Evolutionary conservation across 805 yeast genomes (phyloP), one percentile per base, ranked within the genome.

Genomic region (Candida berthetii): DNA sequence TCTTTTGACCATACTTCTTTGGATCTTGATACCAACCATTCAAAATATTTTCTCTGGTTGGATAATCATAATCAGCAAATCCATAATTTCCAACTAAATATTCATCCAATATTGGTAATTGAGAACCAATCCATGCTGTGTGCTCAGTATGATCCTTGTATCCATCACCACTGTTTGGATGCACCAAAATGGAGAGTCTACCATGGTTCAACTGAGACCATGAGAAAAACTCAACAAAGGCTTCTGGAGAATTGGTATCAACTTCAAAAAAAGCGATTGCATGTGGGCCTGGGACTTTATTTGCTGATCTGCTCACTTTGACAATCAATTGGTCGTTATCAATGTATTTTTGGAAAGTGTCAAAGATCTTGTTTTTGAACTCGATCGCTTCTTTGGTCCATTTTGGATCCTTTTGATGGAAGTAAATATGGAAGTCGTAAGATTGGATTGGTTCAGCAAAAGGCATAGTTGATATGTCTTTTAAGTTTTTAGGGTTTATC

Each of bases 381-480:
- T 54, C 56, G 4, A 48, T 53, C 2, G 76, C 74, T 27, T 56
- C 55, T 11, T 54, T 37, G 27, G 56, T 49, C 39, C 72, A 69
- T 9, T 38, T 46, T 13, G 54, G 48, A 46, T 54, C 53, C 36
- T 57, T 57, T 38, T 60, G 55, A 48, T 64, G 58, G 68, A 70
- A 75, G 54, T 75, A 76, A 4, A 76, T 69, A 51, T 75, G 81
- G 47, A 76, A 62, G 50, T 75, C 80, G 52, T 69, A 76, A 15
- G 75, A 67, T 8, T 37, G 34, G 17, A 62, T 54, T 6, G 49
- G 49, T 1, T 24, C 43, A 7, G 25, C 9, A 9, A 22, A 22
- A 7, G 25, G 9, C 25, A 22, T 22, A 7, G 9, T 22, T 6
- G 6, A 7, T 22, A 22, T 22, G 25, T 6, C 9, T 9, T 22